A percentile compares a stretch with the other conserved stretches of the same genome.
Evolutionary conservation across 768 basidiomycete genomes (phyloP).

Genomic region (Calocera viscosa): DNA sequence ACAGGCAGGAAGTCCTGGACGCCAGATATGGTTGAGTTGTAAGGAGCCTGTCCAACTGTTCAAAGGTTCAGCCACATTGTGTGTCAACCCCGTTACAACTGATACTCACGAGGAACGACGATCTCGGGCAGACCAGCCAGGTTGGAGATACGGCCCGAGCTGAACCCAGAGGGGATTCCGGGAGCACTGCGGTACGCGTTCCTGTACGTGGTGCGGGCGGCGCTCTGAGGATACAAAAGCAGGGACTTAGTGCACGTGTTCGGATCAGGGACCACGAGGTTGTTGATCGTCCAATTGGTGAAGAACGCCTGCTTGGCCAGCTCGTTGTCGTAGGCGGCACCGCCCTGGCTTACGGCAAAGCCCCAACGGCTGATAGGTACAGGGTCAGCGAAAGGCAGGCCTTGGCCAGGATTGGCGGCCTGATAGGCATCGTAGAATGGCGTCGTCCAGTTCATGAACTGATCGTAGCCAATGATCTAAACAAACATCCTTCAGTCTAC

Average conservation of each 20-base stretch:
- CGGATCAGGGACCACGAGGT: conserved; percentile 17
- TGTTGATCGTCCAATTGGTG: conserved; percentile 16
- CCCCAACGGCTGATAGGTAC: conserved; percentile 19
- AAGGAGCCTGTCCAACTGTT: conserved; percentile 22
- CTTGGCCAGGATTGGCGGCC: conserved; percentile 17
- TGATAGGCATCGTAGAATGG: conserved; percentile 22
- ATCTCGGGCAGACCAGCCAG: conserved; percentile 20
- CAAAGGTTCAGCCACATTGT: not conserved
- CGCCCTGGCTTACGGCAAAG: conserved; percentile 15
- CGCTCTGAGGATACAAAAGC: conserved; percentile 16
- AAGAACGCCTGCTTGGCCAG: conserved; percentile 18
- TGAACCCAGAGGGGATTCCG: conserved; percentile 12
- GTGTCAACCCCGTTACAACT: no score
- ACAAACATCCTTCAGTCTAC: no score
- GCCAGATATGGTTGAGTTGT: conserved; percentile 19
- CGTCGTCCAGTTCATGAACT: conserved; percentile 17
- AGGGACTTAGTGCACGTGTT: conserved; percentile 20
- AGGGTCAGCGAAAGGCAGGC: conserved; percentile 20
- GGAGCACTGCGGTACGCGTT: conserved; percentile 14
- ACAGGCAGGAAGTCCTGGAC: conserved; percentile 23
- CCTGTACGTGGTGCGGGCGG: conserved; percentile 17
- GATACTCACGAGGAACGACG: conserved; percentile 11
- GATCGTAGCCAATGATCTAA: conserved; percentile 17
- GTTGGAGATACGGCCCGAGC: conserved; percentile 11
- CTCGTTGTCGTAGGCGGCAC: conserved; percentile 15